Percentiles rank a stretch among this genome's conserved stretches.
phyloP scores from a whole-genome alignment of 106 monocot genomes.

The Allium sativum region DNA sequence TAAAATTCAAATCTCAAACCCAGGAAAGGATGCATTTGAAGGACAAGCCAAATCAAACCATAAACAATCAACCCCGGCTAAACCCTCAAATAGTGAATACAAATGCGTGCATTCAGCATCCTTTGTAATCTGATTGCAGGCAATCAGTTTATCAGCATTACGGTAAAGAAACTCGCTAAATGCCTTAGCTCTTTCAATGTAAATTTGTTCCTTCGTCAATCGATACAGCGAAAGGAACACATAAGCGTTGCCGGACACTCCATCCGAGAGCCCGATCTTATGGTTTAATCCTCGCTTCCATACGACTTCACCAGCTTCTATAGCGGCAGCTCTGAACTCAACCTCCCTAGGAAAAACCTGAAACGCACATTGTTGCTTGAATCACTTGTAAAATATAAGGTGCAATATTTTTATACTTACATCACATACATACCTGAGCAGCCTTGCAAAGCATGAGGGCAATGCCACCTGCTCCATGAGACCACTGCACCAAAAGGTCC shows the following conservation, averaged over 20 bases:
- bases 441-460: constrained; percentile 10
- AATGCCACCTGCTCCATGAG: constrained; percentile 7
- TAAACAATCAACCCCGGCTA: no score
- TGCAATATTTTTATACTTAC: background rate
- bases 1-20: no score
- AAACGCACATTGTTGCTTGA: no score
- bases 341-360: background rate
- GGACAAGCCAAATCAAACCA: no score
- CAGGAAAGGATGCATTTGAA: no score
- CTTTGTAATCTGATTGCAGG: background rate
- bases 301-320: constrained; percentile 11
- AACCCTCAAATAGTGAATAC: no score
- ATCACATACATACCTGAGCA: background rate
- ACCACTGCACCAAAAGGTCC: constrained; percentile 9
- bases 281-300: constrained; percentile 8
- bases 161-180: background rate
- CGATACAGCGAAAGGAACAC: constrained; percentile 1
- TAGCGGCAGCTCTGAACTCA: background rate
- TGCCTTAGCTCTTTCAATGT: constrained; percentile 3
- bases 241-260: constrained; percentile 4
- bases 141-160: background rate
- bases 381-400: no score
- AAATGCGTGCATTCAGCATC: background rate
- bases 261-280: background rate
- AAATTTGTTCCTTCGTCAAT: background rate